Percentiles rank a stretch among this genome's conserved stretches.
These are phyloP conservation scores for Asterella californica DNA, from an alignment of 225 moss, liverwort and hornwort species.

Conservation along the genomic window DNA sequence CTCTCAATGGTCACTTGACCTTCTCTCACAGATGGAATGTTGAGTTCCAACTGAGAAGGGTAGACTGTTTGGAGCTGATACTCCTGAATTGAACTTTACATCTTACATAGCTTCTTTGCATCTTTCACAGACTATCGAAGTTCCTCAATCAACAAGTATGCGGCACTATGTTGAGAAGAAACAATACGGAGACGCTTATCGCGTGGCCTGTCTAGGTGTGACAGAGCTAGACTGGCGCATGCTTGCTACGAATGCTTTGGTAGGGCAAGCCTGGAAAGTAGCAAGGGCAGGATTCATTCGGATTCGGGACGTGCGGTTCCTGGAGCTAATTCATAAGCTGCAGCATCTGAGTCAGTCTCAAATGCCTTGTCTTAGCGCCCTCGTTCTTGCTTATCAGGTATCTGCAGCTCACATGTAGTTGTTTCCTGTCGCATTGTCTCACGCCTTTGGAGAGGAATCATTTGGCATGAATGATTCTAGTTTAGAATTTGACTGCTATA, in stretches of 20 bases:
- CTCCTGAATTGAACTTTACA: background rate
- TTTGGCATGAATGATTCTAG: background rate
- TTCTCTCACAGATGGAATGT: too few species aligned
- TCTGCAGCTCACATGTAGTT: background rate
- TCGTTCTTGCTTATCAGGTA: slow-evolving; percentile 90
- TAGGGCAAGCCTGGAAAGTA: slow-evolving; percentile 69
- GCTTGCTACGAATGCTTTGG: slow-evolving; percentile 69
- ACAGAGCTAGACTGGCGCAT: slow-evolving; percentile 92
- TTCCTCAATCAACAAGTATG: slow-evolving; percentile 92
- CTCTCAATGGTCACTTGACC: background rate
- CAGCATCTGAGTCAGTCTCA: slow-evolving; percentile 50
- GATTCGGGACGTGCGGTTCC: slow-evolving; percentile 66
- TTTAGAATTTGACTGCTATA: background rate
- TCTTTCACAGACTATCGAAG: slow-evolving; percentile 68
- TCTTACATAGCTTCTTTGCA: slow-evolving; percentile 7
- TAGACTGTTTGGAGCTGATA: too few species aligned
- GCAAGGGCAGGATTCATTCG: slow-evolving; percentile 82
- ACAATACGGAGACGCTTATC: slow-evolving; percentile 66
- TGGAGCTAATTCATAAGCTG: slow-evolving; percentile 74
- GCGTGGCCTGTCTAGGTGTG: slow-evolving; percentile 91
- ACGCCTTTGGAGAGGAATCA: background rate
- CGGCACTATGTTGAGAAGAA: slow-evolving; percentile 67
- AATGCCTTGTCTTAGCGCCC: slow-evolving; percentile 58
- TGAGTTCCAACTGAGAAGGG: too few species aligned
- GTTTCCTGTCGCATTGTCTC: background rate